Evolutionary conservation across 768 basidiomycete genomes (phyloP), one percentile per base, ranked within the genome.

Genomic region (Hysterangium stoloniferum): DNA sequence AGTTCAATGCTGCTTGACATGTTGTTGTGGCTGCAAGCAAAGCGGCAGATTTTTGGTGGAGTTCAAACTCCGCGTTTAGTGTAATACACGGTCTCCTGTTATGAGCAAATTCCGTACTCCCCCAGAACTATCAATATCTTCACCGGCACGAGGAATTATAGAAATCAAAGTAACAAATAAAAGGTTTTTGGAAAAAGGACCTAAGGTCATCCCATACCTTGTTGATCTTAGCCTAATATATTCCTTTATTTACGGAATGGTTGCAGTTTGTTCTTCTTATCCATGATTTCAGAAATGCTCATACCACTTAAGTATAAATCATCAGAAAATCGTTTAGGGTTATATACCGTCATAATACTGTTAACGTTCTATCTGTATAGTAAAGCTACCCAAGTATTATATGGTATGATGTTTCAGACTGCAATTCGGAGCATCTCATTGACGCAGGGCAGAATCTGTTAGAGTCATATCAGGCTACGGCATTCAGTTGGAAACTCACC

Each of bases 1-100:
- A 94, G 85, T 72, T 96, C 91, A 66, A 96, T 86, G 63, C 84
- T 86, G n/a, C n/a, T n/a, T 8, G 52, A 53, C 52, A 53, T 53
- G 15, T 29, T 33, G 32, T 41, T 20, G 22, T 13, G 29, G 42
- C 35, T 31, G 25, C 6, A 19, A 33, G 19, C 45, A 15, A 24
- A 4, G 49, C 49, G 49, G 49, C 28, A 43, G 49, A 51, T 51
- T 51, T 51, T 50, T 51, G 13, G 35, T 8, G 11, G 12, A 27
- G 33, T 20, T 37, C 12, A 48, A 48, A 48, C 34, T 48, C 34
- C 19, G 35, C 40, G 40, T n/a, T n/a, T n/a, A n/a, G n/a, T n/a
- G n/a, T n/a, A n/a, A n/a, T n/a, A n/a, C n/a, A n/a, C n/a, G n/a
- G n/a, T n/a, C n/a, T n/a, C n/a, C n/a, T n/a, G n/a, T n/a, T n/a